Evolutionary conservation across 2,329 filamentous ascomycete species (phyloP).

Genomic region (Ascochyta fabae): DNA sequence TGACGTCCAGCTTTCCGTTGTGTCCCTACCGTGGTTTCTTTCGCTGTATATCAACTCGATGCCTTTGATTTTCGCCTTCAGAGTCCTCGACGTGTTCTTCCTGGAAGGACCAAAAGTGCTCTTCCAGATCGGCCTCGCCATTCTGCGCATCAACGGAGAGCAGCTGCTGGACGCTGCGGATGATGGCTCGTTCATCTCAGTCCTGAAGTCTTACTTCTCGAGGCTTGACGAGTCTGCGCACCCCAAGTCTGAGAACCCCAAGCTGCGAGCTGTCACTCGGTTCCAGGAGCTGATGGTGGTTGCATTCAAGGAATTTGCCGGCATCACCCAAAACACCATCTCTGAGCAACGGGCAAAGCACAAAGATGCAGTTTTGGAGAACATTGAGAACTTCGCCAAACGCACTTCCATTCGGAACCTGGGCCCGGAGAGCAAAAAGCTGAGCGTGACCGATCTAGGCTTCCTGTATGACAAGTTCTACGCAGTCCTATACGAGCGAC

Average conservation of each 20-base stretch:
- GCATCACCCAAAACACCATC: slow-evolving; percentile 91
- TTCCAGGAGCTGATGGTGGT: slow-evolving; percentile 99
- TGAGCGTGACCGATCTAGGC: slow-evolving; percentile 84
- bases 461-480: slow-evolving; percentile 96
- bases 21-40: slow-evolving; percentile 96
- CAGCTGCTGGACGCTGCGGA: slow-evolving; percentile 91
- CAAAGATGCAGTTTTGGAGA: slow-evolving; percentile 91
- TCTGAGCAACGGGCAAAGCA: slow-evolving; percentile 88
- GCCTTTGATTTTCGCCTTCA: slow-evolving; percentile 96
- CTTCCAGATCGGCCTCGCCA: slow-evolving; percentile 96
- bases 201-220: slow-evolving; percentile 93
- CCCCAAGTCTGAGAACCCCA: slow-evolving; percentile 92
- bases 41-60: slow-evolving; percentile 99
- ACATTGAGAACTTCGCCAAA: slow-evolving; percentile 97
- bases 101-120: slow-evolving; percentile 96
- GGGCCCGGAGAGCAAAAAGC: slow-evolving; percentile 91
- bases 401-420: slow-evolving; percentile 94
- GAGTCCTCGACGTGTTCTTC: slow-evolving; percentile 97
- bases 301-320: slow-evolving; percentile 96
- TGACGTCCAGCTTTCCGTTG: slow-evolving; percentile 95
- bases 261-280: slow-evolving; percentile 88
- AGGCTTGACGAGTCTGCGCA: slow-evolving; percentile 94
- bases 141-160: slow-evolving; percentile 94
- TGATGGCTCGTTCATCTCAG: slow-evolving; percentile 95
- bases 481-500: slow-evolving; percentile 85